Evolutionary conservation across 306 rosid species (phyloP).

Genomic region (Pyrus bretschneideri): DNA sequence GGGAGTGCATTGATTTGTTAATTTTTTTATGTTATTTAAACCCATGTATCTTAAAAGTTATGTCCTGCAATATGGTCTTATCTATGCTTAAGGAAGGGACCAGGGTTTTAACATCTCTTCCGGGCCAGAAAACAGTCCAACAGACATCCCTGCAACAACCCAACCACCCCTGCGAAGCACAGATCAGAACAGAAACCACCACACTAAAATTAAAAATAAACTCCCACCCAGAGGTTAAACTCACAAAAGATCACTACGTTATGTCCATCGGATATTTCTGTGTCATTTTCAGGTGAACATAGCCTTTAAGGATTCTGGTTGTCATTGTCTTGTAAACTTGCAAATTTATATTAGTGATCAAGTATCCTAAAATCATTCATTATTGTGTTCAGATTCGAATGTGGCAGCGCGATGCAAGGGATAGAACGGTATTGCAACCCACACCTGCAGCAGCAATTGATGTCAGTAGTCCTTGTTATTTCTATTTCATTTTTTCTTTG

Average conservation of each 20-base stretch:
- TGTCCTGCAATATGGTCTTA: background rate
- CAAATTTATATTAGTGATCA: constrained; percentile 11
- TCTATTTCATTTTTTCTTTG: background rate
- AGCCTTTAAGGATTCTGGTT: background rate
- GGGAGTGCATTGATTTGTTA: background rate
- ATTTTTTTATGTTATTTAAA: background rate
- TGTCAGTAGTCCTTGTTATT: constrained; percentile 39
- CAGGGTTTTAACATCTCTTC: background rate
- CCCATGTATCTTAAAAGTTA: background rate
- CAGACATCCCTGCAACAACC: background rate
- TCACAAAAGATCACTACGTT: background rate
- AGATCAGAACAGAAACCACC: background rate
- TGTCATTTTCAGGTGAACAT: background rate
- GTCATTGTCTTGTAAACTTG: background rate
- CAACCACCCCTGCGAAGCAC: background rate
- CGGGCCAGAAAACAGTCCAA: background rate
- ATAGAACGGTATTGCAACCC: constrained; percentile 82
- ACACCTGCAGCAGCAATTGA: constrained; percentile 91
- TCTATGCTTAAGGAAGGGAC: background rate
- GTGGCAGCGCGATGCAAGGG: constrained; percentile 89
- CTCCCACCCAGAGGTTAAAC: background rate
- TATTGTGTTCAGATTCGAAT: constrained; percentile 59
- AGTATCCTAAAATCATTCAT: constrained; percentile 9
- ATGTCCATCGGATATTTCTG: background rate
- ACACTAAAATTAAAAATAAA: background rate